Percentiles rank a stretch among this genome's conserved stretches.
Conservation (phyloP, 345 rosid genomes). For the Populus pruinosa region DNA sequence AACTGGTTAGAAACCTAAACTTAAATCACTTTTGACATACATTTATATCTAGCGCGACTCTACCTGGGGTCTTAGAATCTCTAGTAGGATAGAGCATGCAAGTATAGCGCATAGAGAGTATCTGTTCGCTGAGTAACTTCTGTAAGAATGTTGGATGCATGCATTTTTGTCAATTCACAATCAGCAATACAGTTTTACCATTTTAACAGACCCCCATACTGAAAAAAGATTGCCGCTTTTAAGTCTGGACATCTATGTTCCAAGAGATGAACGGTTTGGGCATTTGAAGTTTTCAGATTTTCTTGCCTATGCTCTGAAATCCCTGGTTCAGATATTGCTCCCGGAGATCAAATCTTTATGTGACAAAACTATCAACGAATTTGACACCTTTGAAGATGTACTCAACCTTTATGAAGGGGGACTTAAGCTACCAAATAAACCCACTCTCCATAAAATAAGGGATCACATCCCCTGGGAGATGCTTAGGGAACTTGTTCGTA, state of each 20-base stretch:
- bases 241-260: constrained; percentile 73
- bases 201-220: constrained; percentile 45
- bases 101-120: neutral
- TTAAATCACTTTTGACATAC: neutral
- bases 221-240: constrained; percentile 75
- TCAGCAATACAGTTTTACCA: constrained; percentile 5
- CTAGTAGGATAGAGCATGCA: neutral
- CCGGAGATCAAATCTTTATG: constrained; percentile 64
- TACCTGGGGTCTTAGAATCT: neutral
- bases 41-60: neutral
- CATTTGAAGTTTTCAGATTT: constrained; percentile 82
- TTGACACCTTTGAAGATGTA: constrained; percentile 70
- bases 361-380: constrained; percentile 80
- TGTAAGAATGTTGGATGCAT: neutral
- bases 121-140: neutral
- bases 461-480: constrained; percentile 78
- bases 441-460: constrained; percentile 43
- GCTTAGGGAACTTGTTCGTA: constrained; percentile 78
- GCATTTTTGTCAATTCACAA: constrained; percentile 1
- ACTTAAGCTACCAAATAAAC: constrained; percentile 37
- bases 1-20: constrained; percentile 41
- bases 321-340: constrained; percentile 55
- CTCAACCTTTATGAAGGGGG: constrained; percentile 69
- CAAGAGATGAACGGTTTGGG: constrained; percentile 81
- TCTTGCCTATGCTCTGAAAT: constrained; percentile 74